Base-by-base conservation (phyloP, 306 rosid genomes). In the Glycine soja region DNA sequence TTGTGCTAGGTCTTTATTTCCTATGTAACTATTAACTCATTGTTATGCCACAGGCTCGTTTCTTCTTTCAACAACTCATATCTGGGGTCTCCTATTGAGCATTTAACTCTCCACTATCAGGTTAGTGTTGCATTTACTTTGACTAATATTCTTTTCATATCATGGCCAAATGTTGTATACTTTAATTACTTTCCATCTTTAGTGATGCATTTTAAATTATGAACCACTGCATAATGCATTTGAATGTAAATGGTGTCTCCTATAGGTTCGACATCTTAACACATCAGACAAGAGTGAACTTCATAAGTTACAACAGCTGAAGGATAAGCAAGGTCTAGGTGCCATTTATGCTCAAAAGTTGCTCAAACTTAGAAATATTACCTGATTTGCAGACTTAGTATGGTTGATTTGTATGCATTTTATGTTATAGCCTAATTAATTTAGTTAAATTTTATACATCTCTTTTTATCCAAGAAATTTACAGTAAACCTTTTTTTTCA, bases 71-170 rank as follows among this genome's bases (percentile, higher is more conserved):
- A n/a, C n/a, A n/a, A n/a, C n/a, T n/a, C n/a, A n/a, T n/a, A n/a
- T n/a, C n/a, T 96, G 77, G 93, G 99, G 79, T 96, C 99, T 75
- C 99, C 99, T 15, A 98, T 96, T 69, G 99, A 96, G 91, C 99
- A 96, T 84, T 85, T 96, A 63, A 96, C 99, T 51, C 98, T 96
- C 81, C 99, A 96, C 84, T 96, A 96, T 85, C 99, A 96, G 99
- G 99, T 96, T 63, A 65, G 83, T 79, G 66, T 79, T 62, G 5
- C 68, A 47, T 79, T 74, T 36, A 8, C 32, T 56, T 15, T 6
- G 3, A 66, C 48, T 56, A 30, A 18, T 11, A 3, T 11, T 15
- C 12, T 7, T 61, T 42, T 61, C 18, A 11, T 24, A 18, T 57
- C 16, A 16, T 72, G 51, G 13, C 9, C 48, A 30, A 0, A 2